Evolutionary conservation across 257 asterid genomes (phyloP).

Genomic region (Plantago ovata): DNA sequence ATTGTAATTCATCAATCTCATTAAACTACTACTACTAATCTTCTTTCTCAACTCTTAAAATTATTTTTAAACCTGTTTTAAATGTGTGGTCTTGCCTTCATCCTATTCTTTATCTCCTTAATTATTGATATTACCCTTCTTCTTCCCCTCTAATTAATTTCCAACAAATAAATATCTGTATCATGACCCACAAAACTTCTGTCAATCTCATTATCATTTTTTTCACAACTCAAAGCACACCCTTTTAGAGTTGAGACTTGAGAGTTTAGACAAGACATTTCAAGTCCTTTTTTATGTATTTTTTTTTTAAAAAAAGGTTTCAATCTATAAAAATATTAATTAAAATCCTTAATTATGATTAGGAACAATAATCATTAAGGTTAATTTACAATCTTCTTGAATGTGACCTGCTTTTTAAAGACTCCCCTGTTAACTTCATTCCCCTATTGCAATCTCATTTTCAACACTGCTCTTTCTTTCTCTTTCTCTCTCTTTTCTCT

Average conservation of each 20-base stretch:
- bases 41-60: constrained; percentile 1
- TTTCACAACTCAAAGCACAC: constrained; percentile 14
- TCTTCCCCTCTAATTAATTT: constrained; percentile 9
- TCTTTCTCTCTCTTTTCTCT: constrained; percentile 14
- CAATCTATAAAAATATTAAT: constrained; percentile 7
- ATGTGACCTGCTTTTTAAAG: constrained; percentile 52
- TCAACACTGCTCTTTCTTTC: constrained; percentile 18
- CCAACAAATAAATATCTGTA: constrained; percentile 78
- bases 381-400: constrained; percentile 31
- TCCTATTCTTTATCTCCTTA: constrained; percentile 13
- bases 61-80: constrained; percentile 1
- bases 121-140: no score
- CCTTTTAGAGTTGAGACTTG: constrained; percentile 20
- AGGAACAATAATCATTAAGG: constrained; percentile 7
- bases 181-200: constrained; percentile 65
- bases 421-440: constrained; percentile 36
- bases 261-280: constrained; percentile 30
- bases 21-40: not conserved
- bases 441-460: constrained; percentile 43
- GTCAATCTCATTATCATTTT: constrained; percentile 62
- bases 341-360: constrained; percentile 16
- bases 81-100: constrained; percentile 24
- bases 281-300: constrained; percentile 36
- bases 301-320: constrained; percentile 23
- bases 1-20: not conserved